Evolutionary conservation across 140 eudicot genomes (phyloP).

Genomic region (Senecio squalidus): DNA sequence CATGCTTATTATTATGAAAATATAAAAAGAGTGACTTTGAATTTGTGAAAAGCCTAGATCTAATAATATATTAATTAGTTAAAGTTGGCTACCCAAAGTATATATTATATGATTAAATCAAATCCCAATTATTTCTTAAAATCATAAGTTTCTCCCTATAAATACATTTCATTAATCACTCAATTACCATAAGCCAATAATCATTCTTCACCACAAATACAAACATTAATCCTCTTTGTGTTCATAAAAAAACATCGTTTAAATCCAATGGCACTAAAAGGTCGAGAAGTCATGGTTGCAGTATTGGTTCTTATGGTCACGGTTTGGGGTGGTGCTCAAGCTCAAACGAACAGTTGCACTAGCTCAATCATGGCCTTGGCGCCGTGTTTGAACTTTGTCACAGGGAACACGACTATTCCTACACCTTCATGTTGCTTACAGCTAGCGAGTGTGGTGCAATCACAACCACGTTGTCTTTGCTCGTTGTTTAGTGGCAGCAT

Average conservation of each 20-base stretch:
- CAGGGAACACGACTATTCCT: constrained; percentile 50
- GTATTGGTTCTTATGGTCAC: constrained; percentile 31
- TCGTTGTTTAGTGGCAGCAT: constrained; percentile 44
- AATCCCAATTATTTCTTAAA: background rate
- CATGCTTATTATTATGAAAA: background rate
- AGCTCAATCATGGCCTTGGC: constrained; percentile 50
- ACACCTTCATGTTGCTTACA: constrained; percentile 60
- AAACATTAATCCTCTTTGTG: background rate
- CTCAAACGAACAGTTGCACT: constrained; percentile 65
- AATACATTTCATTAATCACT: constrained; percentile 17
- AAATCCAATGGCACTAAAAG: constrained; percentile 37
- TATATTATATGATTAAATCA: constrained; percentile 13
- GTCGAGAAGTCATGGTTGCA: constrained; percentile 13
- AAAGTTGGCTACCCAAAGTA: constrained; percentile 34
- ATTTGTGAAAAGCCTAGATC: background rate
- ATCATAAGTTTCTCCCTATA: constrained; percentile 16
- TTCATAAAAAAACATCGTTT: background rate
- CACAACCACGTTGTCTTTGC: constrained; percentile 76
- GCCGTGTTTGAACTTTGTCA: constrained; percentile 55
- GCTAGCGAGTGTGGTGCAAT: constrained; percentile 48
- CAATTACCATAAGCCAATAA: constrained; percentile 17
- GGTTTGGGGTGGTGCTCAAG: constrained; percentile 36
- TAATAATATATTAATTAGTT: background rate
- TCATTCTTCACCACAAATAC: constrained; percentile 13
- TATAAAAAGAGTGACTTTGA: background rate